A percentile compares a stretch with the other conserved stretches of the same genome.
phyloP scores from a whole-genome alignment of 2,329 filamentous ascomycete genomes.

The Botryotinia globosa region DNA sequence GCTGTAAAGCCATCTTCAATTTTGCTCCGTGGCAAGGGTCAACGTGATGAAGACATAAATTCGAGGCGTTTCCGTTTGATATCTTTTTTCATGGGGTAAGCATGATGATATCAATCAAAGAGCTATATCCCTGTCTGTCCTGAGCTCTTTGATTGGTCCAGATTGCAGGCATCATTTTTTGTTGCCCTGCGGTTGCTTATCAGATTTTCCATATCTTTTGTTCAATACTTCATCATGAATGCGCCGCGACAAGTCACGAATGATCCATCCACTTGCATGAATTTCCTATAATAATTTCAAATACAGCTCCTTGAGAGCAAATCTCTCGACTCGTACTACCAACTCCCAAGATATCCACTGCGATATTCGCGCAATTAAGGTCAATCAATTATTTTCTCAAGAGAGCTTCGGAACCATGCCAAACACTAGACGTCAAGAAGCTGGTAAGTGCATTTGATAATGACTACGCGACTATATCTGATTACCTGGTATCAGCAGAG shows the following conservation, averaged over 20 bases:
- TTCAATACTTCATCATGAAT: not conserved
- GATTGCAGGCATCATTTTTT: not conserved
- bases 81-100: not conserved
- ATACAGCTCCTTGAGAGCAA: not conserved
- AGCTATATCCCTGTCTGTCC: not conserved
- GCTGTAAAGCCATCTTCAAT: slow-evolving; percentile 4
- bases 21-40: not conserved
- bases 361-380: not conserved
- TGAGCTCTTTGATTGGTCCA: not conserved
- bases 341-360: too few relatives aligned
- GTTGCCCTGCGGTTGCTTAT: not conserved
- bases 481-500: not conserved
- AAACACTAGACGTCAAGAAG: not conserved
- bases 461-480: not conserved
- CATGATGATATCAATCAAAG: slow-evolving; percentile 3
- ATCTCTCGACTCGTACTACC: not conserved
- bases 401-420: not conserved
- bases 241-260: not conserved
- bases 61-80: not conserved
- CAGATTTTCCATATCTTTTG: slow-evolving; percentile 1
- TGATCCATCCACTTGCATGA: not conserved
- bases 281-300: too few relatives aligned
- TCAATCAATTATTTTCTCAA: not conserved
- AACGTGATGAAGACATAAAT: slow-evolving; percentile 9
- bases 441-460: not conserved